Percentiles rank a stretch among this genome's conserved stretches.
These are phyloP conservation scores for Debaryomyces hansenii DNA, from an alignment of 805 yeast species.

Conservation along the genomic window DNA sequence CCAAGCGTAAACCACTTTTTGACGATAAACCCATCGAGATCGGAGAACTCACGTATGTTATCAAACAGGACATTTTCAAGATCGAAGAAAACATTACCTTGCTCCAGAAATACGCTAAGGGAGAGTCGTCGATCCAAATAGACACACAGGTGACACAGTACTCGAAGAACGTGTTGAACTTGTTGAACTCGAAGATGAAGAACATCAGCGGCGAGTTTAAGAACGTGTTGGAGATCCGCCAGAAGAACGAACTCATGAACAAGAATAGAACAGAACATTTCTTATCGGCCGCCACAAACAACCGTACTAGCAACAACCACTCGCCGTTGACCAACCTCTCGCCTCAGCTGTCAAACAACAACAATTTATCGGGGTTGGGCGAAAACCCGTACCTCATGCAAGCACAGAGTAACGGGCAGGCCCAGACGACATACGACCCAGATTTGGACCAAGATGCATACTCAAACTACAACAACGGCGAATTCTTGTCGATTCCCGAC, in stretches of 20 bases:
- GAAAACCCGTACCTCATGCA: constrained; percentile 40
- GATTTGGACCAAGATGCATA: constrained; percentile 27
- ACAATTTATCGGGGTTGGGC: constrained; percentile 19
- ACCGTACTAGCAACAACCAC: constrained; percentile 22
- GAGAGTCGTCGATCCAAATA: constrained; percentile 39
- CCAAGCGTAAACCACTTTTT: constrained; percentile 86
- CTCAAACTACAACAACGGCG: constrained; percentile 36
- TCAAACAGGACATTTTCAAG: constrained; percentile 81
- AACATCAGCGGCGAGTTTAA: constrained; percentile 92
- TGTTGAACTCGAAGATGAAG: constrained; percentile 85
- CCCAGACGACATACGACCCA: constrained; percentile 22
- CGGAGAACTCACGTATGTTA: constrained; percentile 84
- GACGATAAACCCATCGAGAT: constrained; percentile 95
- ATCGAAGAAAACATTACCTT: constrained; percentile 70
- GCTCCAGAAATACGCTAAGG: constrained; percentile 54
- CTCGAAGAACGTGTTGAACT: constrained; percentile 81
- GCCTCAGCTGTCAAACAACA: background rate
- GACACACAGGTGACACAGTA: constrained; percentile 71
- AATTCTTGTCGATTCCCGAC: constrained; percentile 71
- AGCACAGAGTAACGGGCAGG: constrained; percentile 8
- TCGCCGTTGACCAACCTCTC: constrained; percentile 25
- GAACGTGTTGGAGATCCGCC: constrained; percentile 84
- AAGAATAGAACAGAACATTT: constrained; percentile 84
- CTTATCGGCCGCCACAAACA: constrained; percentile 48
- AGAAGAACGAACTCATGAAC: constrained; percentile 75